These are phyloP conservation scores for Solanum medicagineum DNA, from an alignment of 257 asterid species.

Conservation along the genomic window DNA sequence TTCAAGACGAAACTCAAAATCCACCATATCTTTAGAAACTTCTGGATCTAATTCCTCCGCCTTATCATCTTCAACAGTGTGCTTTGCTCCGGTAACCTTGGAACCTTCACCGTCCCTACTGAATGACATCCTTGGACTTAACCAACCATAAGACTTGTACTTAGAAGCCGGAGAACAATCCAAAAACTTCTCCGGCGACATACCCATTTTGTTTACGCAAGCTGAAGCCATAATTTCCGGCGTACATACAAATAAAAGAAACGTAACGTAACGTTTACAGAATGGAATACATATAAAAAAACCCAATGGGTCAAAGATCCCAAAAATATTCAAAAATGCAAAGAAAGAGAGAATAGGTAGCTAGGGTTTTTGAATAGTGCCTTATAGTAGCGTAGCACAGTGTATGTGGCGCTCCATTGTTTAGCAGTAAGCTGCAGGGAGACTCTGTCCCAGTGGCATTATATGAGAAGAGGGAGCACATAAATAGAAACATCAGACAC, in stretches of 20 bases:
- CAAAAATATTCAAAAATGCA: not conserved
- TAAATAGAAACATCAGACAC: slow-evolving; percentile 2
- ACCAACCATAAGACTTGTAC: slow-evolving; percentile 33
- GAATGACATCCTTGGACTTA: slow-evolving; percentile 31
- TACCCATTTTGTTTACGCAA: slow-evolving; percentile 40
- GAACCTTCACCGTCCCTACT: slow-evolving; percentile 11
- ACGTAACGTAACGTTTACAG: not conserved
- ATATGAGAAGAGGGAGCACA: not conserved
- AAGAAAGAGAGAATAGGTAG: not conserved
- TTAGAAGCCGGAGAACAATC: slow-evolving; percentile 27
- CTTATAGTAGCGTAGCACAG: not conserved
- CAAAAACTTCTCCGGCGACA: slow-evolving; percentile 37
- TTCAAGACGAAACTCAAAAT: slow-evolving; percentile 82
- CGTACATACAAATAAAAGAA: slow-evolving; percentile 12
- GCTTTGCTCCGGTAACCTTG: slow-evolving; percentile 6
- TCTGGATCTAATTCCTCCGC: slow-evolving; percentile 51
- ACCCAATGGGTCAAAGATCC: not conserved
- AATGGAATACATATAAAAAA: not conserved
- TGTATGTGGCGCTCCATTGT: not conserved
- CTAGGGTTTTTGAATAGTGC: not conserved
- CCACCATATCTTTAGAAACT: slow-evolving; percentile 29
- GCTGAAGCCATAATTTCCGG: slow-evolving; percentile 49
- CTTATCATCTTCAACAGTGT: not conserved
- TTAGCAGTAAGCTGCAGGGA: not conserved
- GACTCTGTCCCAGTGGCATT: not conserved